phyloP scores from a whole-genome alignment of 1,284 basidiomycete species.

The Cryptococcus sp. region DNA sequence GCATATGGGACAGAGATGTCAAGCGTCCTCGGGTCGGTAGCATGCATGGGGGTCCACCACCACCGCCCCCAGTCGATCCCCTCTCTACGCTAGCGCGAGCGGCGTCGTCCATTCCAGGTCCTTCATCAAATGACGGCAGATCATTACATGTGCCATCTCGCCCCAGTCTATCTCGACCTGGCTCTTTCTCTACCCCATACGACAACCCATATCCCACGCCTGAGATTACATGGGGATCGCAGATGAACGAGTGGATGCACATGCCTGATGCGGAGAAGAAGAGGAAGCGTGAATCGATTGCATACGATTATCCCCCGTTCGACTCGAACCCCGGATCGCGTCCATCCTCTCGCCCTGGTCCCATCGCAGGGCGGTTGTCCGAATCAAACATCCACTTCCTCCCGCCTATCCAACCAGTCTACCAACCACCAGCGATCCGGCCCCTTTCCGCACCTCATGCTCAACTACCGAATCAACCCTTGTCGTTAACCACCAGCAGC shows the following conservation, averaged over 20 bases:
- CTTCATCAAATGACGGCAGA: conserved; percentile 3
- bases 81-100: conserved; percentile 19
- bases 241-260: conserved; percentile 16
- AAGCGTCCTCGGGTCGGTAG: not conserved
- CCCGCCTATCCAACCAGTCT: conserved; percentile 12
- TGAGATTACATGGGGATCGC: conserved; percentile 15
- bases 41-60: conserved; percentile 4
- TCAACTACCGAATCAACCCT: not conserved
- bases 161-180: conserved; percentile 10
- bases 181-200: conserved; percentile 13
- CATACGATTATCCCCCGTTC: conserved; percentile 1
- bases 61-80: conserved; percentile 8
- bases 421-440: conserved; percentile 1
- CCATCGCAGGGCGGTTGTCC: conserved; percentile 14
- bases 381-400: conserved; percentile 15
- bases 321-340: not conserved
- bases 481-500: not conserved
- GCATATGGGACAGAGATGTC: conserved; percentile 25
- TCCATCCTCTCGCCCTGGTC: conserved; percentile 3
- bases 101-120: conserved; percentile 9
- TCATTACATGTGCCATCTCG: conserved; percentile 4
- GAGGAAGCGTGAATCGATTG: conserved; percentile 10
- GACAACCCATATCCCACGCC: conserved; percentile 25
- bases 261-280: conserved; percentile 11
- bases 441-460: conserved; percentile 15